These are phyloP conservation scores for Decorospora gaudefroyi DNA, from an alignment of 2,329 filamentous ascomycete genomes.

Conservation along the genomic window DNA sequence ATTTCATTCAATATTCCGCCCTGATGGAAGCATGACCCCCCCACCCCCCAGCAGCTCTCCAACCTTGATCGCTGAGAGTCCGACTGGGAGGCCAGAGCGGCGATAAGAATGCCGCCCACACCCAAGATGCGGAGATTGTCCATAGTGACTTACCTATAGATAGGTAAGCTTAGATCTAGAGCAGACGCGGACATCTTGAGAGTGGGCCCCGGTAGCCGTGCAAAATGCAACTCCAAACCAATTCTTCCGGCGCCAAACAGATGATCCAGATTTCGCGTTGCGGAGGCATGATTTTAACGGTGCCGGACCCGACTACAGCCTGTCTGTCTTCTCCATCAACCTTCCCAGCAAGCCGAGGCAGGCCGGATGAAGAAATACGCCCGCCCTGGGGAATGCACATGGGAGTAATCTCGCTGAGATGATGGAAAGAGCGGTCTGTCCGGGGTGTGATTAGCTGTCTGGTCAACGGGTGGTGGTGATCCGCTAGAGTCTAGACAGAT, in stretches of 20 bases:
- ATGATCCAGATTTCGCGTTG: slow-evolving; percentile 18
- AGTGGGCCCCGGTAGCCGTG: slow-evolving; percentile 17
- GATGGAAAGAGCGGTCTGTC: slow-evolving; percentile 15
- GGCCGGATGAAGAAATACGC: slow-evolving; percentile 15
- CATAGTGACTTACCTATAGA: no score
- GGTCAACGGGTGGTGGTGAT: slow-evolving; percentile 1
- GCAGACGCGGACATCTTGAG: no score
- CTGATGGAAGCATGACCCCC: no score
- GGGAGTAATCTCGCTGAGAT: slow-evolving; percentile 2
- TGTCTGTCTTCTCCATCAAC: slow-evolving; percentile 8
- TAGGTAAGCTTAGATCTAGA: no score
- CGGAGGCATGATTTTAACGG: slow-evolving; percentile 9
- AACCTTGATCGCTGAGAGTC: no score
- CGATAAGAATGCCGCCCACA: no score
- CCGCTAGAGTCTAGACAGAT: slow-evolving; percentile 3
- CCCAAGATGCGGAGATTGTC: slow-evolving; percentile 8
- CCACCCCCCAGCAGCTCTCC: no score
- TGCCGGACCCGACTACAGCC: slow-evolving; percentile 14
- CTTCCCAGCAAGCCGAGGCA: slow-evolving; percentile 17
- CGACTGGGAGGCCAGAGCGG: no score
- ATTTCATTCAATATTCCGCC: no score
- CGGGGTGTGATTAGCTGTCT: slow-evolving; percentile 4
- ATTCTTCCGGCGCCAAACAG: slow-evolving; percentile 23
- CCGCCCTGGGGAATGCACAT: slow-evolving; percentile 16
- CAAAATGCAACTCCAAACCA: slow-evolving; percentile 17